Base-by-base conservation (phyloP, 31 red algal species). In the Asparagopsis taxiformis region DNA sequence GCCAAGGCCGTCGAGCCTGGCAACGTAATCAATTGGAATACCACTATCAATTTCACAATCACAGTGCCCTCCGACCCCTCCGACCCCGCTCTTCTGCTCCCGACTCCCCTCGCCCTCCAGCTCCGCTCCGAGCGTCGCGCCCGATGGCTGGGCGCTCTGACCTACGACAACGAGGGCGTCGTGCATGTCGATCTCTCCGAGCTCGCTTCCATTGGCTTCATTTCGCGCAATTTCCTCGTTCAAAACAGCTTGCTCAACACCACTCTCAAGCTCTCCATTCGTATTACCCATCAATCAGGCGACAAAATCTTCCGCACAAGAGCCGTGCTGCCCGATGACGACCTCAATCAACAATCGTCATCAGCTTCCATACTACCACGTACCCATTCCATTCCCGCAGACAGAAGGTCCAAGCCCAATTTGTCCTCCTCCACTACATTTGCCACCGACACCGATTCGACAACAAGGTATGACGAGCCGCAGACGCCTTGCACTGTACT, bases 181-280 rank as follows among this genome's bases (percentile, higher is more conserved):
- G 82, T 87, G 54, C 51, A 59, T 31, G 53, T 87, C 29, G 82
- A 87, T 53, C 39, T 87, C 6, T 36, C 82, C 54, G 82, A 87
- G 24, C 62, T 87, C 9, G 82, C 82, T 33, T 70, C 82, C 22
- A 62, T 68, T 48, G 82, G 82, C 62, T 76, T 68, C 32, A 28
- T 68, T 23, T 67, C 71, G 5, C 70, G 82, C 50, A 76, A 75
- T 33, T 70, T 65, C 33, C 82, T 87, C 70, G 82, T 87, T 4
- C 82, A 87, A 32, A 62, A 74, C 61, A 68, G 62, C 59, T 59
- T 87, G 54, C 63, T 87, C 52, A 87, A 87, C 54, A 77, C 71
- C 10, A 87, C 82, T 0, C 72, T 87, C 61, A 87, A 70, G 37
- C 35, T 87, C 15, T 76, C 82, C 16, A 68, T 76, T 34, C 82